These are phyloP conservation scores for Umbelopsis isabellina DNA, from an alignment of 192 early-diverging fungal species.

Conservation along the genomic window DNA sequence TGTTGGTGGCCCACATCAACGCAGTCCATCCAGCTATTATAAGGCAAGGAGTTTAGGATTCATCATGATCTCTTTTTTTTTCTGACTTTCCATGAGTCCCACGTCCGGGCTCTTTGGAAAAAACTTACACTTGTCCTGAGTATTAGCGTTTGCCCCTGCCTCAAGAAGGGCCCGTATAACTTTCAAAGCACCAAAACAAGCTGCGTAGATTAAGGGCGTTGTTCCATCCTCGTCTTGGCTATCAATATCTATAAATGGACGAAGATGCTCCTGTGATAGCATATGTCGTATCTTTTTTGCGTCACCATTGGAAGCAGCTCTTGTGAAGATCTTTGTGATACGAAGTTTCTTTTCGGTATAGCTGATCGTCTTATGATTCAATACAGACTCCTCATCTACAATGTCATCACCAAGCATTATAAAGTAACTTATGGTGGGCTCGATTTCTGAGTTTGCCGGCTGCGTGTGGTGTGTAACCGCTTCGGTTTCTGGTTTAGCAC, in stretches of 20 bases:
- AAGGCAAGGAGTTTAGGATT: not conserved
- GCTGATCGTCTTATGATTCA: not conserved
- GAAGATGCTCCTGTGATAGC: slow-evolving; percentile 46
- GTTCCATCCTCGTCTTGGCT: slow-evolving; percentile 85
- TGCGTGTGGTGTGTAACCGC: not conserved
- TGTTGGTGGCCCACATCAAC: slow-evolving; percentile 91
- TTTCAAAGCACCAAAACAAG: slow-evolving; percentile 83
- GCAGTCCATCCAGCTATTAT: slow-evolving; percentile 80
- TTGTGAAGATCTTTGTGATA: slow-evolving; percentile 67
- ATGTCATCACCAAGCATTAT: slow-evolving; percentile 19
- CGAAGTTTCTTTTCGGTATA: slow-evolving; percentile 60
- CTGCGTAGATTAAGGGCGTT: slow-evolving; percentile 85
- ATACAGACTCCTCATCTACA: slow-evolving; percentile 6
- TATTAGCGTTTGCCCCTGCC: slow-evolving; percentile 77
- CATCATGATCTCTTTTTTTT: not conserved
- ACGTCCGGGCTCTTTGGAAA: not conserved
- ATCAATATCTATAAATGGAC: slow-evolving; percentile 75
- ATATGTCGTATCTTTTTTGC: slow-evolving; percentile 61
- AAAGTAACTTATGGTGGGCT: slow-evolving; percentile 27
- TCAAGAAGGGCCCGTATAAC: slow-evolving; percentile 73
- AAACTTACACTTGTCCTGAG: slow-evolving; percentile 58
- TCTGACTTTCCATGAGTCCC: not conserved
- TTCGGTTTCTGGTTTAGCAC: not conserved
- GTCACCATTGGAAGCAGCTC: slow-evolving; percentile 78
- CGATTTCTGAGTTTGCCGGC: not conserved